Evolutionary conservation across 2,329 filamentous ascomycete genomes (phyloP).

Genomic region (Pestalotiopsis sp.): DNA sequence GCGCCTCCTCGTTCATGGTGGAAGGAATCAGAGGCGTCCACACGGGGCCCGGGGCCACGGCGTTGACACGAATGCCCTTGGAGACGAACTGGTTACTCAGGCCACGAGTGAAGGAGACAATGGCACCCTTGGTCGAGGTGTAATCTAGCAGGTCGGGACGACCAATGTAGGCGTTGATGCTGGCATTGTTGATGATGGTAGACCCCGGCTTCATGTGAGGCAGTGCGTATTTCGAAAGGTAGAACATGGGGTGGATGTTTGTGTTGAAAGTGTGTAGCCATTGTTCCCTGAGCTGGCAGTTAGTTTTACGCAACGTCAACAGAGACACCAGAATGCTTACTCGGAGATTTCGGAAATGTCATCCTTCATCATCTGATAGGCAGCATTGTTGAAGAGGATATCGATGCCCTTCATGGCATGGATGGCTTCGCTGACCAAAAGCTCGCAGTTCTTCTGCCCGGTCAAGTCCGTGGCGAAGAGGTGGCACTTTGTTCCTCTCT

Average conservation of each 20-base stretch:
- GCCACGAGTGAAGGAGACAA: conserved; percentile 76
- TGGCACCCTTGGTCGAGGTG: conserved; percentile 76
- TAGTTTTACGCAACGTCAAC: background rate
- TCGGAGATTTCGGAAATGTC: conserved; percentile 72
- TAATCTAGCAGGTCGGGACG: conserved; percentile 81
- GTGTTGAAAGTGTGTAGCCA: conserved; percentile 79
- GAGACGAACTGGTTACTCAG: conserved; percentile 72
- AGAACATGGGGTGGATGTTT: conserved; percentile 83
- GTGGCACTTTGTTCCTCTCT: conserved; percentile 65
- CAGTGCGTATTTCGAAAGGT: conserved; percentile 73
- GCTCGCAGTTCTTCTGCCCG: conserved; percentile 66
- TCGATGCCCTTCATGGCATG: conserved; percentile 69
- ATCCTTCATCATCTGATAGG: conserved; percentile 72
- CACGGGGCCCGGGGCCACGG: conserved; percentile 73
- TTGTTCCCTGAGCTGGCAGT: conserved; percentile 56
- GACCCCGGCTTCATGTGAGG: conserved; percentile 73
- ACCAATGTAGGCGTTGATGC: conserved; percentile 80
- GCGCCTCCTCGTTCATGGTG: conserved; percentile 69
- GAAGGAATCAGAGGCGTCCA: conserved; percentile 76
- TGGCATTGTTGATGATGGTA: conserved; percentile 83
- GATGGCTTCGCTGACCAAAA: conserved; percentile 65
- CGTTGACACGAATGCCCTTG: conserved; percentile 63
- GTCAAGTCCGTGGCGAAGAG: conserved; percentile 65
- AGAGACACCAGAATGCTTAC: conserved; percentile 38
- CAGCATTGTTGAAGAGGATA: conserved; percentile 74